Conservation (phyloP, 805 yeast species). For the Yarrowia sp. region DNA sequence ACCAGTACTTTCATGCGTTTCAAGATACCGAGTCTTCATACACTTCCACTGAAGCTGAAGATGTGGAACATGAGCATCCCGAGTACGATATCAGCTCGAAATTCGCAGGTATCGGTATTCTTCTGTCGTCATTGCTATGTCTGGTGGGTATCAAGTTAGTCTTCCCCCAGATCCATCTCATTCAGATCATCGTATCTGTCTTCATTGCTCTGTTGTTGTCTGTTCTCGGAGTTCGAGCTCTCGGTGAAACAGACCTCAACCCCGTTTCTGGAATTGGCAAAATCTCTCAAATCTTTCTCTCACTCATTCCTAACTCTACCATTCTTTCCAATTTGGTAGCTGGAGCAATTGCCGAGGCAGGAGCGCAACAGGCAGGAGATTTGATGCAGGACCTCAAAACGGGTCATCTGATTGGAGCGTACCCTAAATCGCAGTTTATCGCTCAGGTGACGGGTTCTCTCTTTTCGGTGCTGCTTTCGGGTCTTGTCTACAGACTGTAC, state of each 20-base stretch:
- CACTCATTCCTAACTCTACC: slow-evolving; percentile 69
- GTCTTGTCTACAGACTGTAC: slow-evolving; percentile 80
- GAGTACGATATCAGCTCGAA: slow-evolving; percentile 51
- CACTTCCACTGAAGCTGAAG: neutral
- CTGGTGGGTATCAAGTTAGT: slow-evolving; percentile 60
- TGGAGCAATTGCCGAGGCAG: slow-evolving; percentile 97
- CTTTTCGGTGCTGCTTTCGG: slow-evolving; percentile 77
- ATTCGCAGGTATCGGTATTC: slow-evolving; percentile 58
- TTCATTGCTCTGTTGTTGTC: slow-evolving; percentile 75
- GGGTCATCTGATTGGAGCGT: slow-evolving; percentile 86
- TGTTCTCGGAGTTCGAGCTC: slow-evolving; percentile 83
- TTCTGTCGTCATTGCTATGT: slow-evolving; percentile 66
- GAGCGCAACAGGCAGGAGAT: slow-evolving; percentile 99
- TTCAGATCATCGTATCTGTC: slow-evolving; percentile 66
- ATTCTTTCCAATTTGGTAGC: slow-evolving; percentile 84
- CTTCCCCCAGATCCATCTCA: slow-evolving; percentile 70
- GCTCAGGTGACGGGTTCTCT: slow-evolving; percentile 88
- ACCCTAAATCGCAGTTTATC: slow-evolving; percentile 84
- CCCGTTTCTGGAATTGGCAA: slow-evolving; percentile 98
- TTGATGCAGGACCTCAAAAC: slow-evolving; percentile 96
- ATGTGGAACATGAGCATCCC: slow-evolving; percentile 37
- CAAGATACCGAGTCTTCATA: neutral
- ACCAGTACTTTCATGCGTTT: neutral
- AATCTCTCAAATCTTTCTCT: slow-evolving; percentile 84
- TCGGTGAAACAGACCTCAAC: slow-evolving; percentile 94